Conservation (phyloP, 768 basidiomycete species). For the Strobilomyces dryophilus region DNA sequence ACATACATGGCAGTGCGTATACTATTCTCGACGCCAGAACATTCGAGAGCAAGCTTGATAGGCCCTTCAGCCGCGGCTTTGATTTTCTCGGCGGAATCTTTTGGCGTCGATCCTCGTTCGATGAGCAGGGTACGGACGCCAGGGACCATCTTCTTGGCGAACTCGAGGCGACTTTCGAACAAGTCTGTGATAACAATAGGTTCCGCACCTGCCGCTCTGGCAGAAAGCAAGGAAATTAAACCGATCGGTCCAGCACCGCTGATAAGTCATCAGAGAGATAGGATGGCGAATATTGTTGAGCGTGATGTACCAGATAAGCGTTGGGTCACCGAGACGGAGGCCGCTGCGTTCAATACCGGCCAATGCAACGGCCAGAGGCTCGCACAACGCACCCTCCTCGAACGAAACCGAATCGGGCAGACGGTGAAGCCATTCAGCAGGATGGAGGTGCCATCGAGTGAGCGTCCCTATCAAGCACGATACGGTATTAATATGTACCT, state of each 20-base stretch:
- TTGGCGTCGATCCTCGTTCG: conserved; percentile 39
- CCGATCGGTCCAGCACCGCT: conserved; percentile 71
- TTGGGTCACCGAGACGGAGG: conserved; percentile 60
- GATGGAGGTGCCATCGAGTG: conserved; percentile 63
- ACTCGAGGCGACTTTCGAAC: conserved; percentile 60
- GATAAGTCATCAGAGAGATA: conserved; percentile 13
- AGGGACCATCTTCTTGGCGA: conserved; percentile 59
- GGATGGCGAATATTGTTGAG: not conserved
- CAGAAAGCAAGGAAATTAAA: conserved; percentile 55
- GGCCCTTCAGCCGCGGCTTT: conserved; percentile 47
- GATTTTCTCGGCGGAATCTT: conserved; percentile 50
- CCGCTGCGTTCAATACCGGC: conserved; percentile 64
- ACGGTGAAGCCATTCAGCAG: conserved; percentile 64
- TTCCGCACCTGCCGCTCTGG: conserved; percentile 65
- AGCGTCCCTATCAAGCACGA: conserved; percentile 44
- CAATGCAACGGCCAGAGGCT: conserved; percentile 62
- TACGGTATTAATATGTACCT: not conserved
- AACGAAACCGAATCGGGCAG: conserved; percentile 59
- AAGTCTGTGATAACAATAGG: conserved; percentile 68
- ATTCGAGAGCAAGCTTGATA: conserved; percentile 55
- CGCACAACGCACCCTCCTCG: conserved; percentile 66
- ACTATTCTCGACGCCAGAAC: conserved; percentile 61
- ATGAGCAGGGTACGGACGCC: conserved; percentile 56
- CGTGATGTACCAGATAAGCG: conserved; percentile 50
- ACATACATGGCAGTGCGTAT: conserved; percentile 57